Evolutionary conservation across 73 alveolate species (phyloP).

Genomic region (Tetrahymena malaccensis): DNA sequence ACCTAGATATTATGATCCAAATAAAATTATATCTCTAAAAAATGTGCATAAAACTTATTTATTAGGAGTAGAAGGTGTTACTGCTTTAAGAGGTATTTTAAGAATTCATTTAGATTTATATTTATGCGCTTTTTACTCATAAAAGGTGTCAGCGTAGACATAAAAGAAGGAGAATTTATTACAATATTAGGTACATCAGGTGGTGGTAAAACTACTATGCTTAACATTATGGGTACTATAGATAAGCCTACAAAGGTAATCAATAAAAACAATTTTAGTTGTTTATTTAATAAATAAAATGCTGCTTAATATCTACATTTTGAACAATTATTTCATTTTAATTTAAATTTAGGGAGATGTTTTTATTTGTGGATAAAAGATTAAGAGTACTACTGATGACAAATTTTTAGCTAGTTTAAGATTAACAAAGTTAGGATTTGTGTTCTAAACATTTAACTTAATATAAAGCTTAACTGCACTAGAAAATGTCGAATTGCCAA

Average conservation of each 20-base stretch:
- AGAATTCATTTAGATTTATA: not conserved
- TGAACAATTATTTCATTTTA: not conserved
- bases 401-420: slow-evolving; percentile 79
- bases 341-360: slow-evolving; percentile 68
- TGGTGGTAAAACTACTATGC: slow-evolving; percentile 93
- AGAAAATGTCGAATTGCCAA: slow-evolving; percentile 96
- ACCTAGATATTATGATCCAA: not conserved
- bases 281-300: too few relatives aligned
- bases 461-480: slow-evolving; percentile 87
- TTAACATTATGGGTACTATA: slow-evolving; percentile 91
- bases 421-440: slow-evolving; percentile 88
- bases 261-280: not conserved
- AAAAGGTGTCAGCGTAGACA: slow-evolving; percentile 73
- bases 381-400: slow-evolving; percentile 80
- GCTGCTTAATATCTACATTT: not conserved
- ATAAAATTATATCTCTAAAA: not conserved
- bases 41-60: slow-evolving; percentile 93
- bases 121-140: not conserved
- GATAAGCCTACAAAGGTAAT: slow-evolving; percentile 87
- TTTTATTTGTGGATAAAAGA: slow-evolving; percentile 74
- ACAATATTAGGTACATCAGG: slow-evolving; percentile 97
- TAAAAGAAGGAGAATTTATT: slow-evolving; percentile 86
- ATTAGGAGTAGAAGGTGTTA: slow-evolving; percentile 96
- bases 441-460: slow-evolving; percentile 89
- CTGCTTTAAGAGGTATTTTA: slow-evolving; percentile 82